Evolutionary conservation across 768 basidiomycete genomes (phyloP).

Genomic region (Jaapia argillacea): DNA sequence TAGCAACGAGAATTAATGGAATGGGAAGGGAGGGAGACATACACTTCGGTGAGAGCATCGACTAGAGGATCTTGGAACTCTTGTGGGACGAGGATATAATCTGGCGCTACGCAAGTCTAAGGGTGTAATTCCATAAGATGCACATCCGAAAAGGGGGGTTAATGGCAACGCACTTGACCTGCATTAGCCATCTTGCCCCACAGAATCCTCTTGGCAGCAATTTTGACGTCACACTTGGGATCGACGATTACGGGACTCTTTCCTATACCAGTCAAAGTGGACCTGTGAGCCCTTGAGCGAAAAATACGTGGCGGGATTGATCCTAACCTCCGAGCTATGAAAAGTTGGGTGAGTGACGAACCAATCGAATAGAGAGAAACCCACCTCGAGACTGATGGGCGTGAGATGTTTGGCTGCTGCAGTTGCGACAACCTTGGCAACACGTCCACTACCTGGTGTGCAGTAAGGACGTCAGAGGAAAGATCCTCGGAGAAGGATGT

Average conservation of each 20-base stretch:
- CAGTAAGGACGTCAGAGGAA: background rate
- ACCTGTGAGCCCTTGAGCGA: too few relatives aligned
- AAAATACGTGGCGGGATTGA: background rate
- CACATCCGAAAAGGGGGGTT: background rate
- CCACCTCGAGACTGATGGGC: constrained; percentile 49
- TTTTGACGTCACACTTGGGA: constrained; percentile 52
- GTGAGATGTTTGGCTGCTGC: constrained; percentile 75
- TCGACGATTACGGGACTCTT: constrained; percentile 74
- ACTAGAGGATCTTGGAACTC: constrained; percentile 28
- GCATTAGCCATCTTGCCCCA: constrained; percentile 77
- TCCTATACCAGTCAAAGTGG: too few relatives aligned
- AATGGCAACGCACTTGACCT: constrained; percentile 30
- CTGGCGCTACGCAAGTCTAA: constrained; percentile 59
- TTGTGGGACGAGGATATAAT: constrained; percentile 38
- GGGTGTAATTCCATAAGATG: background rate
- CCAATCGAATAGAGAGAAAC: too few relatives aligned
- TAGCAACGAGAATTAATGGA: background rate
- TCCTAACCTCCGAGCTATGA: constrained; percentile 39
- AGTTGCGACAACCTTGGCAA: constrained; percentile 56
- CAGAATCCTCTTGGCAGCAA: constrained; percentile 59
- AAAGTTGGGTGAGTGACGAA: background rate
- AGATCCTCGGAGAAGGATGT: background rate
- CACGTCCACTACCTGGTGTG: constrained; percentile 30
- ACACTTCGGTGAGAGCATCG: constrained; percentile 32
- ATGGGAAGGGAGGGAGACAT: constrained; percentile 10